These are phyloP conservation scores for Chionographis japonica DNA, from an alignment of 106 monocot genomes.

Conservation along the genomic window DNA sequence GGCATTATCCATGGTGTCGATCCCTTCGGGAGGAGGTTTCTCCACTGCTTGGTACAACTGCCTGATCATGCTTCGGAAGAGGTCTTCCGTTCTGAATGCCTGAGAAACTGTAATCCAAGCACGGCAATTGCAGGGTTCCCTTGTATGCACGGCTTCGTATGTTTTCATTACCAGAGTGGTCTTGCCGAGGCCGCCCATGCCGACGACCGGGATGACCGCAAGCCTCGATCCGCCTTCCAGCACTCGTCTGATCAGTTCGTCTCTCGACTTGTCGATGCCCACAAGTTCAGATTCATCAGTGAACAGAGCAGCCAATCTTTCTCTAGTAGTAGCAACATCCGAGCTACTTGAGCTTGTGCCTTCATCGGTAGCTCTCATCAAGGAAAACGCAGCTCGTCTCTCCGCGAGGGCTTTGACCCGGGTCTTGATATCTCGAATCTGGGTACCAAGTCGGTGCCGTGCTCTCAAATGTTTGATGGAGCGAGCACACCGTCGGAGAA, in stretches of 20 bases:
- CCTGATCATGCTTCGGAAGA: conserved; percentile 8
- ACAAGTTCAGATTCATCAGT: conserved; percentile 1
- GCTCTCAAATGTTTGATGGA: neutral
- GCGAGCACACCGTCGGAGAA: too few species aligned
- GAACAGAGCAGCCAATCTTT: conserved; percentile 1
- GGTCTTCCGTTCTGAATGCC: neutral
- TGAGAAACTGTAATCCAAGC: conserved; percentile 22
- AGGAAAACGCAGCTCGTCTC: neutral
- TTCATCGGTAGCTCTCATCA: too few species aligned
- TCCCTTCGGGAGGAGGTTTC: neutral
- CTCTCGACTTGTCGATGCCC: conserved; percentile 3
- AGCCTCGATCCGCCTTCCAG: neutral
- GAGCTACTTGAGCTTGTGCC: too few species aligned
- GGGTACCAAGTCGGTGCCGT: conserved; percentile 1
- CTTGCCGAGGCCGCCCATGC: conserved; percentile 23
- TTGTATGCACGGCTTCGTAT: neutral
- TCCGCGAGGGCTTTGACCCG: neutral
- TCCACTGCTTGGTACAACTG: neutral
- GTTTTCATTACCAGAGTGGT: conserved; percentile 15
- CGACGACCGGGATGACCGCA: conserved; percentile 8
- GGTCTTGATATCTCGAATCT: conserved; percentile 7
- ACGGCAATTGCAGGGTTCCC: neutral
- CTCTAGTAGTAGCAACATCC: neutral
- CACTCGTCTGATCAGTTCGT: neutral
- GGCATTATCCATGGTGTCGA: neutral